phyloP scores from a whole-genome alignment of 495 filamentous ascomycete genomes.

The Oidiodendron maius region DNA sequence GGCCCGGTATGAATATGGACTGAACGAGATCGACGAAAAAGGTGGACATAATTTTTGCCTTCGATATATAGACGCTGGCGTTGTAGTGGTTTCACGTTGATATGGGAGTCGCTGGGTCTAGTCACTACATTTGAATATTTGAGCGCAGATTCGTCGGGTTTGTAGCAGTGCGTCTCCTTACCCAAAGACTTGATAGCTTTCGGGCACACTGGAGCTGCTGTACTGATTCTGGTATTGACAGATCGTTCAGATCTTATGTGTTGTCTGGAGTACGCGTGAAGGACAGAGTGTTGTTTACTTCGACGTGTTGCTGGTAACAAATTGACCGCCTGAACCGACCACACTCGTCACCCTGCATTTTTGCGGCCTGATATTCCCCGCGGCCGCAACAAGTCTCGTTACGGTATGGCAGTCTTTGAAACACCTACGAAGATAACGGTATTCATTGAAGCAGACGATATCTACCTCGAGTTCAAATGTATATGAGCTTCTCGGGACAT shows the following conservation, averaged over 20 bases:
- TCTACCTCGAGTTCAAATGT: too few relatives aligned
- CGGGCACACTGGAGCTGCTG: background rate
- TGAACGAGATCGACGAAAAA: conserved; percentile 81
- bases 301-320: background rate
- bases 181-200: background rate
- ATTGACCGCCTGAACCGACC: background rate
- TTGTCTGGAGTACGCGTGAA: background rate
- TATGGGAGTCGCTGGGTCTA: too few relatives aligned
- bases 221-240: background rate
- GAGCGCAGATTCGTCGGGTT: background rate
- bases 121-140: too few relatives aligned
- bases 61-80: too few relatives aligned
- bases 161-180: background rate
- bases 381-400: too few relatives aligned
- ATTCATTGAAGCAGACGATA: too few relatives aligned
- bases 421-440: too few relatives aligned
- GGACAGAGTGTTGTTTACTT: background rate
- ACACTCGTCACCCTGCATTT: background rate
- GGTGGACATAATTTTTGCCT: conserved; percentile 54
- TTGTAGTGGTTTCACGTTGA: too few relatives aligned
- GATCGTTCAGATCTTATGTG: background rate
- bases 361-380: background rate
- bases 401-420: too few relatives aligned
- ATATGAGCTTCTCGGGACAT: too few relatives aligned
- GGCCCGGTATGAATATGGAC: conserved; percentile 52